Evolutionary conservation across 2,329 filamentous ascomycete species (phyloP), one percentile per base, ranked within the genome.

Genomic region (Periconia digitata): DNA sequence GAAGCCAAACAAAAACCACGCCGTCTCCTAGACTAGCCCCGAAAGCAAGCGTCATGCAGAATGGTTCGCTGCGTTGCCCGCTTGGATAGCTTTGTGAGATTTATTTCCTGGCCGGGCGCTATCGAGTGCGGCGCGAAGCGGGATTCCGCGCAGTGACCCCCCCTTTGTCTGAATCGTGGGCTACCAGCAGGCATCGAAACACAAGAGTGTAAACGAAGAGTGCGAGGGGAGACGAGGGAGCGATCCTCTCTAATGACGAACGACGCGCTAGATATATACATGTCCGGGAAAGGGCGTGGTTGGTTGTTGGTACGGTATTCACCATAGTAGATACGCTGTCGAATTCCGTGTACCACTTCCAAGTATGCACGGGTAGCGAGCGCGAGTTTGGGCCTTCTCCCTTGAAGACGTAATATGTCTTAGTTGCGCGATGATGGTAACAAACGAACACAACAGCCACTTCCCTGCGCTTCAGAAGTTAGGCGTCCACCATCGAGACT

Each of bases 171-270:
- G n/a, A 12, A 21, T 8, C 35, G n/a, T 37, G 35, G n/a, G 18
- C 10, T 16, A 6, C 10, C 10, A 17, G 16, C 16, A 37, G 3
- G 3, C 35, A 37, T 17, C 8, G n/a, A n/a, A 36, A 36, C 34
- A 17, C 34, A 36, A 36, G 34, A 36, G 15, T 17, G 8, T 32
- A 15, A 15, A 15, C 15, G 27, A 32, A 15, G 27, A 32, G 15
- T 32, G 27, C 27, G 27, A 8, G 15, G 8, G 27, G 24, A 43
- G 36, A 10, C 16, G n/a, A 29, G 16, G 12, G 17, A 21, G 41
- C 7, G 18, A 44, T 17, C 22, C 43, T 21, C 43, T 24, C 43
- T 46, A 46, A 46, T 46, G 43, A 46, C 36, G 36, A 46, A 34
- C 43, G 35, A 27, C 22, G 22, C 24, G 22, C 23, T 12, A n/a